A percentile compares a stretch with the other conserved stretches of the same genome.
These are phyloP conservation scores for Aureobasidium namibiae DNA, from an alignment of 2,329 filamentous ascomycete genomes.

Conservation along the genomic window DNA sequence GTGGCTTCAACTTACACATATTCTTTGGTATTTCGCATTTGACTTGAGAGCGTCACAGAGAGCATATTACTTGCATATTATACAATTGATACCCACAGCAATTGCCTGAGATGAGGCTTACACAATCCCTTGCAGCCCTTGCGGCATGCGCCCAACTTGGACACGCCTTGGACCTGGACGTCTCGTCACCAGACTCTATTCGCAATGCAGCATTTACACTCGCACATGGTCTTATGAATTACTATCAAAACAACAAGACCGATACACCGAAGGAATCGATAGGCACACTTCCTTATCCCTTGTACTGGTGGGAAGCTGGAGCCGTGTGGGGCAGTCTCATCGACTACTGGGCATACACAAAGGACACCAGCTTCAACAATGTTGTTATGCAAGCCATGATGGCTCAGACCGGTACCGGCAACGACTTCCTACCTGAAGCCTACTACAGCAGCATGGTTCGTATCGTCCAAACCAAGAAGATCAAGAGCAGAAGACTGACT, in stretches of 20 bases:
- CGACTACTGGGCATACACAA: slow-evolving; percentile 40
- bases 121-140: slow-evolving; percentile 2
- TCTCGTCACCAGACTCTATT: slow-evolving; percentile 23
- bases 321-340: slow-evolving; percentile 23
- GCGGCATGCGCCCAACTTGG: slow-evolving; percentile 12
- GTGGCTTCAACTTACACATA: not conserved
- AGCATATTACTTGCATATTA: not conserved
- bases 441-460: slow-evolving; percentile 24
- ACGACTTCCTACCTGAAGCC: slow-evolving; percentile 34
- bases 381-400: slow-evolving; percentile 36
- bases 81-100: not conserved
- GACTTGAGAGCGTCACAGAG: not conserved
- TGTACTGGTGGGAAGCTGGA: slow-evolving; percentile 42
- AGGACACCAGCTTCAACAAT: slow-evolving; percentile 35
- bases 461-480: not conserved
- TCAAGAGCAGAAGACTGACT: not conserved
- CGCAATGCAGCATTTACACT: slow-evolving; percentile 24
- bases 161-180: slow-evolving; percentile 9
- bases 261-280: slow-evolving; percentile 22
- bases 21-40: not conserved
- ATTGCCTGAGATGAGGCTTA: not conserved
- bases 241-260: slow-evolving; percentile 27
- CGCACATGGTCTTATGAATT: slow-evolving; percentile 27
- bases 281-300: slow-evolving; percentile 35
- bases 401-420: slow-evolving; percentile 32